These are phyloP conservation scores for Macaranga tanarius DNA, from an alignment of 441 rosid genomes.

Conservation along the genomic window DNA sequence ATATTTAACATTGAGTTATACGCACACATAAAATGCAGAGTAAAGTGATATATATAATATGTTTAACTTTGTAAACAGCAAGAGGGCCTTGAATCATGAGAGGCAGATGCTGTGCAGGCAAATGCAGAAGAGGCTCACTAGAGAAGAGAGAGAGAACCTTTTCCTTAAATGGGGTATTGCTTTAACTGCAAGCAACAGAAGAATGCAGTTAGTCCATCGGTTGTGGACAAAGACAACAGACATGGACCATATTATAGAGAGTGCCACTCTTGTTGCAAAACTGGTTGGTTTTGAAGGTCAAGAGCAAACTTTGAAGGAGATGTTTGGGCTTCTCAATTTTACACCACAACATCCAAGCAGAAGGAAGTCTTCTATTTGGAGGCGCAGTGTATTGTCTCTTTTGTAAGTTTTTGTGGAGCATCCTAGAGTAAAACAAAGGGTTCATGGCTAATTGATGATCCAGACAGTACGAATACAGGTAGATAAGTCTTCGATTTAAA, in stretches of 20 bases:
- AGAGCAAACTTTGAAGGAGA: conserved; percentile 61
- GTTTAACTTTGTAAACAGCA: conserved; percentile 37
- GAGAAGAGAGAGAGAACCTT: conserved; percentile 58
- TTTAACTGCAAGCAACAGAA: conserved; percentile 59
- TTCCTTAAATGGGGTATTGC: conserved; percentile 71
- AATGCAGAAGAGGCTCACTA: conserved; percentile 61
- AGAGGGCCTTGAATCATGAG: conserved; percentile 64
- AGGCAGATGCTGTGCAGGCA: conserved; percentile 65
- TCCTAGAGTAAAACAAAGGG: neutral
- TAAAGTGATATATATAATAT: neutral
- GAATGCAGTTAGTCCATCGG: conserved; percentile 57
- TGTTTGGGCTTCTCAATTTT: conserved; percentile 77
- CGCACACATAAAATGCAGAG: neutral
- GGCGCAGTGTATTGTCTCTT: conserved; percentile 44
- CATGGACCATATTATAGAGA: conserved; percentile 63
- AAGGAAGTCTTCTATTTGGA: conserved; percentile 47
- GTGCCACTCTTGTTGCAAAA: conserved; percentile 72
- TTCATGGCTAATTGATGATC: conserved; percentile 9
- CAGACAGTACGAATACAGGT: neutral
- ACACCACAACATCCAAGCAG: conserved; percentile 42
- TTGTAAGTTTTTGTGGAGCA: conserved; percentile 27
- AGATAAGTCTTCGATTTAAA: neutral
- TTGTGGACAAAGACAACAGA: conserved; percentile 70
- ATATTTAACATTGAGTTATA: neutral
- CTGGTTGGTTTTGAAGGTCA: conserved; percentile 64